A percentile compares a stretch with the other conserved stretches of the same genome.
These are phyloP conservation scores for Penicillium freii DNA, from an alignment of 2,329 filamentous ascomycete genomes.

Conservation along the genomic window DNA sequence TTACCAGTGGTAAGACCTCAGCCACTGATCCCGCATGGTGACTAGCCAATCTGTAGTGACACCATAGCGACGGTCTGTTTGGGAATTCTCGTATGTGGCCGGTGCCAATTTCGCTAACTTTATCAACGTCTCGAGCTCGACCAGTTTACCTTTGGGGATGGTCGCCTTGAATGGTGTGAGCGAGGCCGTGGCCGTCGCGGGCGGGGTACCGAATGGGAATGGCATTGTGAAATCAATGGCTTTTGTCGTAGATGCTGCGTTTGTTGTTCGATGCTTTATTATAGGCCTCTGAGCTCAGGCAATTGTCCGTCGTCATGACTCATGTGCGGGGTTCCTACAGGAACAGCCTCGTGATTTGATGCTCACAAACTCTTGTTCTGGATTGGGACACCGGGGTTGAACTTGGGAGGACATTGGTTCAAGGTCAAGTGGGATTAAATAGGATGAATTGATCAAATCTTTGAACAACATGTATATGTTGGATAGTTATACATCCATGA, in stretches of 20 bases:
- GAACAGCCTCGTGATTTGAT: neutral
- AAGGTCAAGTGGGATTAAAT: neutral
- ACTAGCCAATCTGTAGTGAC: constrained; percentile 50
- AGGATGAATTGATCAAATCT: neutral
- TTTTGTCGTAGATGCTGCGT: neutral
- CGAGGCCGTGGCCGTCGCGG: constrained; percentile 36
- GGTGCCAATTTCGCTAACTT: constrained; percentile 51
- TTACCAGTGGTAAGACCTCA: constrained; percentile 50
- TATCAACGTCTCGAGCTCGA: constrained; percentile 49
- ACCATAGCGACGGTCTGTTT: constrained; percentile 46
- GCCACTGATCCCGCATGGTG: constrained; percentile 45
- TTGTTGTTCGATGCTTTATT: neutral
- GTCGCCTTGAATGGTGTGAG: constrained; percentile 45
- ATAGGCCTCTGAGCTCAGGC: neutral
- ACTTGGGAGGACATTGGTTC: neutral
- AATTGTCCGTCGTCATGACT: neutral
- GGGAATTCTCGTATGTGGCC: constrained; percentile 50
- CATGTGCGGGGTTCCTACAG: constrained; percentile 3
- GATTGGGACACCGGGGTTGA: neutral
- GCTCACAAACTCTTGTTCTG: neutral
- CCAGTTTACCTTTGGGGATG: constrained; percentile 46
- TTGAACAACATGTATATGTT: neutral
- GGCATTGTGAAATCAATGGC: constrained; percentile 20
- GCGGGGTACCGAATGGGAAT: constrained; percentile 32
- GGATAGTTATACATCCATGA: neutral